Evolutionary conservation across 139 green algal species (phyloP), one percentile per base, ranked within the genome.

Genomic region (Trebouxia sp.): DNA sequence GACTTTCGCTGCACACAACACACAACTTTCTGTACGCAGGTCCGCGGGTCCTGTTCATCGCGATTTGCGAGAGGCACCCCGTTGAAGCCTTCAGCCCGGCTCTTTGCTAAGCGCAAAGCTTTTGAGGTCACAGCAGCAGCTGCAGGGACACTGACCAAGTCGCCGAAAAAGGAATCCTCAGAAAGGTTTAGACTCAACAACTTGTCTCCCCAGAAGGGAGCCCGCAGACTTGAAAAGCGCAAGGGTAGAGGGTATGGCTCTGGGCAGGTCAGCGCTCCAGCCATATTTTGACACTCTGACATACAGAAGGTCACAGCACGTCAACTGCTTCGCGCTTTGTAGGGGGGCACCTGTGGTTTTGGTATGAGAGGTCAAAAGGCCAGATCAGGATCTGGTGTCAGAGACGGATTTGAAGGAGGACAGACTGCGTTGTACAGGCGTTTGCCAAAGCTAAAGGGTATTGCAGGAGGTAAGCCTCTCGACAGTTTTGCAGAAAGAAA

Each of bases 351-450:
- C 51, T 98, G 93, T 83, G 97, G 97, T 80, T 98, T 97, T 55
- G 97, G 97, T 77, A 99, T 97, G 90, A 89, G 96, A 43, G 97
- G 97, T 22, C 97, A 99, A 85, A 99, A 99, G 87, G 91, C 94
- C 6, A 86, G 96, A 24, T 95, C 92, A 42, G 97, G 97, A 62
- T 83, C 88, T 35, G 86, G 91, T 72, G 88, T 89, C 26, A 86
- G 96, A 32, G 87, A 94, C 32, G 97, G 97, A 37, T 99, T 99
- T 88, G 96, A 99, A 89, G 97, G 97, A 78, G 97, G 97, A 32
- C 97, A 99, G 90, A 99, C 87, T 22, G 93, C 97, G 1, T 90
- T 99, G 32, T 99, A 99, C 92, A 87, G 97, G 37, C 88, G 93
- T 7, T 88, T 99, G 45, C 97, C 97, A 50, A 99, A 99, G 92